A percentile compares a stretch with the other conserved stretches of the same genome.
Conservation (phyloP, 208 protist genomes). For the Leishmania amazonensis region DNA sequence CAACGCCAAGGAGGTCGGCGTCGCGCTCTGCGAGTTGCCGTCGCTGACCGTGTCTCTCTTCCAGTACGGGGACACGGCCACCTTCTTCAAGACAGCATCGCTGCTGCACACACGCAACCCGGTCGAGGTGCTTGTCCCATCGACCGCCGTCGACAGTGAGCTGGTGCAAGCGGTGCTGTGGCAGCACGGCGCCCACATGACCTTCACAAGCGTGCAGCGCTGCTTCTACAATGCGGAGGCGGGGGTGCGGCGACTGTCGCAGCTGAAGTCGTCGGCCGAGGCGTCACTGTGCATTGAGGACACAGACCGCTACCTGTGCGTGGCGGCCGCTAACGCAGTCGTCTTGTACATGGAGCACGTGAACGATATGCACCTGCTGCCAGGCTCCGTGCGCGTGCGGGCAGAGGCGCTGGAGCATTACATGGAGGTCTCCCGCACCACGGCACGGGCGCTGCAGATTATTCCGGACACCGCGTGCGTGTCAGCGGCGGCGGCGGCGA, state of each 20-base stretch:
- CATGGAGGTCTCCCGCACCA: slow-evolving; percentile 60
- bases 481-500: not conserved
- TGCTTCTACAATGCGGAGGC: slow-evolving; percentile 70
- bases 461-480: slow-evolving; percentile 26
- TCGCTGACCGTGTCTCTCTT: slow-evolving; percentile 64
- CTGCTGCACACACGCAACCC: slow-evolving; percentile 74
- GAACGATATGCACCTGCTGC: slow-evolving; percentile 70
- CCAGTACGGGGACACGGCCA: slow-evolving; percentile 79
- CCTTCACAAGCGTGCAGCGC: slow-evolving; percentile 77
- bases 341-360: slow-evolving; percentile 75
- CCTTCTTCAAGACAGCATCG: slow-evolving; percentile 69
- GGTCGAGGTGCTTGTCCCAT: slow-evolving; percentile 74
- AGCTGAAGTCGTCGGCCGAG: slow-evolving; percentile 54
- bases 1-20: slow-evolving; percentile 67
- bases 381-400: slow-evolving; percentile 66
- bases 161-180: slow-evolving; percentile 65
- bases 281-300: slow-evolving; percentile 43
- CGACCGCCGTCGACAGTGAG: slow-evolving; percentile 52
- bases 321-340: slow-evolving; percentile 78
- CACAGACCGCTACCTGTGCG: slow-evolving; percentile 80
- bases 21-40: slow-evolving; percentile 66
- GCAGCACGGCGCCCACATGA: slow-evolving; percentile 57
- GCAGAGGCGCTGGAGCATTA: slow-evolving; percentile 74
- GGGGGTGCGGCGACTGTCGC: slow-evolving; percentile 56
- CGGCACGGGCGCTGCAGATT: slow-evolving; percentile 69